Evolutionary conservation across 306 rosid species (phyloP), one percentile per base, ranked within the genome.

Genomic region (Leucaena leucocephala): DNA sequence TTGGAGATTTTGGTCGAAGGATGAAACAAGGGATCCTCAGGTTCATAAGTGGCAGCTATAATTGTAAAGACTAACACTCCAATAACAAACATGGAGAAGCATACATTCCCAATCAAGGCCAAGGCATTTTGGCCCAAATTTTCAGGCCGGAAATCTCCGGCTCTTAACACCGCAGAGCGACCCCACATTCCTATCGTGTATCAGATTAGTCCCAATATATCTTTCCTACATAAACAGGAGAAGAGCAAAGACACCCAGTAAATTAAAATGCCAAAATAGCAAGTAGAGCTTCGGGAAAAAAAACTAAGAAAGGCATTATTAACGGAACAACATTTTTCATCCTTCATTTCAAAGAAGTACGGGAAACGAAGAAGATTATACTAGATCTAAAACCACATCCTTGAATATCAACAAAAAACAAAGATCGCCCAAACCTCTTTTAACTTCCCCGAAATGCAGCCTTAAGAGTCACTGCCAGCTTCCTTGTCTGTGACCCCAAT

Each of bases 1-100:
- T 91, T 88, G 62, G 94, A 86, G 78, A 96, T 93, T 92, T 89
- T 91, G 49, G 97, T 93, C 39, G 99, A 89, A 71, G 99, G 99
- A 80, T 90, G 94, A 82, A 96, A 96, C 85, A 96, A 80, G 62
- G 98, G 99, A 62, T 96, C 99, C 83, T 96, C 99, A 33, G 99
- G 99, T 65, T 96, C 93, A 78, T 96, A 96, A 14, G 97, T 96
- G 63, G 98, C 99, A 52, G 99, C 99, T 49, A 96, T 91, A 55
- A 96, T 87, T 21, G 99, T 96, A 39, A 96, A 96, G 74, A 96
- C 84, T 49, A 96, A 72, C 39, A 96, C 98, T 45, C 97, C 98
- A 65, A 93, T 35, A 74, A 96, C 98, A 84, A 96, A 96, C 39
- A 93, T 68, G 3, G 98, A 87, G 81, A 96, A 96, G 81, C 99